Base-by-base conservation (phyloP, 2,329 filamentous ascomycete genomes). In the Colletotrichum sp. region DNA sequence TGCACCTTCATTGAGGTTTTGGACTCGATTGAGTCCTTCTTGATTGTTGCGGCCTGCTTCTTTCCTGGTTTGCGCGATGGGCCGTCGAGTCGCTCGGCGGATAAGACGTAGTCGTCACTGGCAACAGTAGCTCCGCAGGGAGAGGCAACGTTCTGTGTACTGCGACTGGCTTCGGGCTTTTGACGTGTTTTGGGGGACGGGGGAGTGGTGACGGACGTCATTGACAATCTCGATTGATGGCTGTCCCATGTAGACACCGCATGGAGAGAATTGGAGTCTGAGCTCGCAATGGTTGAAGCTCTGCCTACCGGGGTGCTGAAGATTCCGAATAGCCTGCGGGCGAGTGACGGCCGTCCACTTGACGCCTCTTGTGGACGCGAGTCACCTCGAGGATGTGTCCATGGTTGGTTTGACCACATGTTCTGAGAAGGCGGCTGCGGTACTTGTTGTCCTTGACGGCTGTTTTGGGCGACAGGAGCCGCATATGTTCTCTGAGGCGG, bases 261-360 rank as follows among this genome's bases (percentile, higher is more conserved):
- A n/a, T 30, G 62, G 10, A 30, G 21, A 30, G 62, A 76, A 10
- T 39, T 62, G 30, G 60, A 67, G 34, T 70, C 63, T 4, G 78
- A 79, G 52, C 79, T 84, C 32, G 78, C 79, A 65, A 86, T 82
- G 2, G 85, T 86, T 0, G 83, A 86, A 8, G 83, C 84, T 71
- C 79, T 82, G 7, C 85, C 85, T 2, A 79, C 21, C 3, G 84
- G 84, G 16, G 84, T 66, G 6, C 77, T 79, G 34, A 86, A 78
- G 2, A 78, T 77, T 13, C 79, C 79, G 65, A 77, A 65, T 2
- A 86, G 12, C 16, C 80, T 75, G 30, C 62, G 66, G 9, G 66
- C 63, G 8, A 76, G 63, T 49, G 75, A 76, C 1, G 39, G 36
- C 3, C 34, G 52, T 69, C 70, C 60, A 28, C 28, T 34, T 9